These are phyloP conservation scores for Exophiala sp. DNA, from an alignment of 2,329 filamentous ascomycete genomes.

Conservation along the genomic window DNA sequence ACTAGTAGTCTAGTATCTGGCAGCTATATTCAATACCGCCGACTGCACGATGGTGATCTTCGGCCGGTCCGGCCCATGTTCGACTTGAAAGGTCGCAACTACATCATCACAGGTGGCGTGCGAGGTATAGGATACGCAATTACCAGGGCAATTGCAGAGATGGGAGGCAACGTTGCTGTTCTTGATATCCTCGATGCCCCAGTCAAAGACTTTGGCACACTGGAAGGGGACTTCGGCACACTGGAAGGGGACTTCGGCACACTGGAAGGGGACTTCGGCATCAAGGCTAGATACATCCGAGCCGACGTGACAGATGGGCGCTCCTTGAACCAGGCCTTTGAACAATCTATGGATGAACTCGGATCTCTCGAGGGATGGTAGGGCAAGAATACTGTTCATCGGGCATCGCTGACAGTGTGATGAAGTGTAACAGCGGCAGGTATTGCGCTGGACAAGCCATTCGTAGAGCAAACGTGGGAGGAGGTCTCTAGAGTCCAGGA, in stretches of 20 bases:
- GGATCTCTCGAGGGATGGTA: slow-evolving; percentile 39
- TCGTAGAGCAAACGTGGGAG: slow-evolving; percentile 42
- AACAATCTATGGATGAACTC: slow-evolving; percentile 37
- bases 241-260: slow-evolving; percentile 18
- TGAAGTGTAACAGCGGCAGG: slow-evolving; percentile 28
- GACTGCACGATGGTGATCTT: no score
- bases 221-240: slow-evolving; percentile 16
- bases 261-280: slow-evolving; percentile 15
- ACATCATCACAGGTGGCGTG: slow-evolving; percentile 14
- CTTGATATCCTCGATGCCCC: slow-evolving; percentile 19
- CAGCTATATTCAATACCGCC: no score
- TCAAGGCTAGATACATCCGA: slow-evolving; percentile 36
- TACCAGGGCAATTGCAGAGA: no score
- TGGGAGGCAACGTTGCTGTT: slow-evolving; percentile 21
- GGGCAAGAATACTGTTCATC: not conserved
- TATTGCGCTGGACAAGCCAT: slow-evolving; percentile 43
- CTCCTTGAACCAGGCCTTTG: slow-evolving; percentile 38
- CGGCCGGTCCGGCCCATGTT: no score
- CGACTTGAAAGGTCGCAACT: no score
- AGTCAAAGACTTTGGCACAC: slow-evolving; percentile 17
- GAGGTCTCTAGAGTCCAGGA: slow-evolving; percentile 40
- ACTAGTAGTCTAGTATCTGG: no score
- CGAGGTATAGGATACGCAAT: no score
- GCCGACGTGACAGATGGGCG: slow-evolving; percentile 44
- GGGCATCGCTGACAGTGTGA: not conserved